Conservation (phyloP, 345 rosid species). For the Gossypium raimondii region DNA sequence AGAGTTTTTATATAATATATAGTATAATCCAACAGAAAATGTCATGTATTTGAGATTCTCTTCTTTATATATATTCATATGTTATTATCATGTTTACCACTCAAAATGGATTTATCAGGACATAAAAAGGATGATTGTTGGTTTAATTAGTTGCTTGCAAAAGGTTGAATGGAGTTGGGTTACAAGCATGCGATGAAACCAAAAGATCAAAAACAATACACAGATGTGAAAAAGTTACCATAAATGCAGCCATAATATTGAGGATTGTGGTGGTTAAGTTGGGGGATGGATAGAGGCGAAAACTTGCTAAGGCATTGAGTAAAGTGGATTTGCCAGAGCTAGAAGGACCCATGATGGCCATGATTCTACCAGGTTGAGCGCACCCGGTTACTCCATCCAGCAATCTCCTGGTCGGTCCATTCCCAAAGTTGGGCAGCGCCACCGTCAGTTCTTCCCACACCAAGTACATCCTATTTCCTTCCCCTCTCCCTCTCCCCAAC, state of each 20-base stretch:
- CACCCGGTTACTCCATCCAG: slow-evolving; percentile 62
- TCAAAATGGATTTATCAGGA: background rate
- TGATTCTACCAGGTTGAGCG: slow-evolving; percentile 70
- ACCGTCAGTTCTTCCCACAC: slow-evolving; percentile 76
- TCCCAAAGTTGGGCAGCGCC: slow-evolving; percentile 8
- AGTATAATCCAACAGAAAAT: too few relatives aligned
- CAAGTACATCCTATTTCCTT: slow-evolving; percentile 30
- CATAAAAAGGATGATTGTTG: background rate
- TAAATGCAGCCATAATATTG: too few relatives aligned
- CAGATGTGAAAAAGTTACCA: background rate
- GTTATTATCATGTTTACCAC: background rate
- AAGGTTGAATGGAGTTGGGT: background rate
- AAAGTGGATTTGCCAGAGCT: slow-evolving; percentile 90
- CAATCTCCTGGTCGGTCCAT: slow-evolving; percentile 39
- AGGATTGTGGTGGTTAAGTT: too few relatives aligned
- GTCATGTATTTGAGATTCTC: too few relatives aligned
- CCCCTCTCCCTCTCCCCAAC: background rate
- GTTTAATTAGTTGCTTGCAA: too few relatives aligned
- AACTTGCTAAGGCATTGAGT: slow-evolving; percentile 84
- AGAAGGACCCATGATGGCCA: slow-evolving; percentile 94
- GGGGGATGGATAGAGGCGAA: background rate
- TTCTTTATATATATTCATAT: too few relatives aligned
- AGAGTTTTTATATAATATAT: too few relatives aligned
- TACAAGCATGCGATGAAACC: background rate
- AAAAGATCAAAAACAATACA: background rate